Percentiles rank a stretch among this genome's conserved stretches.
Conservation (phyloP, 2,329 filamentous ascomycete species). For the Sclerotinia spermophila region DNA sequence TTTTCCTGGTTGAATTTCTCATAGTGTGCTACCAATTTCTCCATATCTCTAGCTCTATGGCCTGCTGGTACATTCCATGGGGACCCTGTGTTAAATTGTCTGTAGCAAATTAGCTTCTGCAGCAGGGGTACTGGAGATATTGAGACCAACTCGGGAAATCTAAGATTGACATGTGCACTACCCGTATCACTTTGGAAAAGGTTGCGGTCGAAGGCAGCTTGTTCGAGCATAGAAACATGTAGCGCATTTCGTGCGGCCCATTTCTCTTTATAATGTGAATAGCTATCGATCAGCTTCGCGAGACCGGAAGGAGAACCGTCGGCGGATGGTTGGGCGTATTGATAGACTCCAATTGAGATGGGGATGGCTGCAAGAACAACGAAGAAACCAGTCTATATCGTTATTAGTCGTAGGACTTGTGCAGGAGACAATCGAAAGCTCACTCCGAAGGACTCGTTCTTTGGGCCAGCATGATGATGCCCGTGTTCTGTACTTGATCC, state of each 20-base stretch:
- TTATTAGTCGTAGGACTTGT: constrained; percentile 18
- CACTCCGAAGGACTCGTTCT: constrained; percentile 50
- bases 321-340: constrained; percentile 39
- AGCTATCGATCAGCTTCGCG: constrained; percentile 52
- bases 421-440: constrained; percentile 31
- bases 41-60: constrained; percentile 53
- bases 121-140: background rate
- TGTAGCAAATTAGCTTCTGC: constrained; percentile 39
- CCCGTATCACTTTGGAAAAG: constrained; percentile 50
- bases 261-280: constrained; percentile 49
- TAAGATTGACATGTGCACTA: constrained; percentile 49
- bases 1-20: constrained; percentile 53
- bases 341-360: constrained; percentile 43
- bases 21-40: constrained; percentile 59
- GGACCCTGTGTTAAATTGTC: constrained; percentile 58
- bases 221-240: constrained; percentile 58
- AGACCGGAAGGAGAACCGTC: constrained; percentile 43
- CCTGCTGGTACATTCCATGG: constrained; percentile 64
- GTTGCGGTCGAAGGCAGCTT: constrained; percentile 59
- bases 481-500: constrained; percentile 26
- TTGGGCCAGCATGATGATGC: constrained; percentile 40
- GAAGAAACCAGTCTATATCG: constrained; percentile 46
- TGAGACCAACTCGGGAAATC: constrained; percentile 59
- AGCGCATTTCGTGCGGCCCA: constrained; percentile 56
- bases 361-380: constrained; percentile 45